Conservation (phyloP, 495 filamentous ascomycete genomes). For the Cercophora newfieldiana region DNA sequence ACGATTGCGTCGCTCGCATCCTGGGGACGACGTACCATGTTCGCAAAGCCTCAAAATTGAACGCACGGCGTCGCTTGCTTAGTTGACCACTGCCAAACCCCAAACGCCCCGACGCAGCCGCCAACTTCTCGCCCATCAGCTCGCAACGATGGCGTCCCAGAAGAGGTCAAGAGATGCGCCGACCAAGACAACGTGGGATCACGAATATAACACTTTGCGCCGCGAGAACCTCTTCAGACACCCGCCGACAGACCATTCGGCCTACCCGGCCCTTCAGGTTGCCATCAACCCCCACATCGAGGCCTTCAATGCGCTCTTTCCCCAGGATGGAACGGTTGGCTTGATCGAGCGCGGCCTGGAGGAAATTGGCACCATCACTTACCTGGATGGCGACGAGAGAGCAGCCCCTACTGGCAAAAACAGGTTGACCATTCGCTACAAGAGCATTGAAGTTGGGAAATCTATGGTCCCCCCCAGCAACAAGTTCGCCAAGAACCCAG, state of each 20-base stretch:
- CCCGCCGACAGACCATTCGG: constrained; percentile 81
- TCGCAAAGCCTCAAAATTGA: not conserved
- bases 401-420: constrained; percentile 61
- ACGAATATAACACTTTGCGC: constrained; percentile 75
- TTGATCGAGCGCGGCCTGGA: constrained; percentile 73
- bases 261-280: constrained; percentile 81
- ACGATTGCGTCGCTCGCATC: not conserved
- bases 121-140: not conserved
- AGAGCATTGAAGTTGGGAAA: constrained; percentile 75
- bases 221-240: constrained; percentile 85
- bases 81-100: not conserved
- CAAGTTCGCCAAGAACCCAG: constrained; percentile 75
- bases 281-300: constrained; percentile 88
- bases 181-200: constrained; percentile 70
- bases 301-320: constrained; percentile 93
- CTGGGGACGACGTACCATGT: not conserved
- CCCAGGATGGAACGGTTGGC: constrained; percentile 56
- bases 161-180: constrained; percentile 54
- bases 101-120: not conserved
- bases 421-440: constrained; percentile 69
- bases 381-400: constrained; percentile 73
- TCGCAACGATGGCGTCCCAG: constrained; percentile 15
- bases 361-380: constrained; percentile 88
- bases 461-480: constrained; percentile 72
- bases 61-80: not conserved